A percentile compares a stretch with the other conserved stretches of the same genome.
phyloP scores from a whole-genome alignment of 805 yeast species.

The Wickerhamomyces chaumierensis region DNA sequence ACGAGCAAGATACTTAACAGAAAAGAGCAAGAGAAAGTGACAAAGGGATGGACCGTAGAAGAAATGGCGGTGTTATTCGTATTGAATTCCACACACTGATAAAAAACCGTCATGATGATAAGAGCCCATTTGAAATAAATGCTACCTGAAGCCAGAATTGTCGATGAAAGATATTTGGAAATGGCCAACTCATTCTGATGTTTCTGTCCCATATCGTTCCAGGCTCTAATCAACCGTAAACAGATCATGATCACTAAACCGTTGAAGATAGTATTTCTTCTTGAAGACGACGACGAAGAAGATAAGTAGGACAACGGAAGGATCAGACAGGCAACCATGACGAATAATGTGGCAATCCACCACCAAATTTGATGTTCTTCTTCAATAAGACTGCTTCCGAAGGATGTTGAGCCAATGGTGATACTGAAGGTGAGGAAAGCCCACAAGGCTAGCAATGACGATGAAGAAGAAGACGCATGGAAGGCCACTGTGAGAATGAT shows the following conservation, averaged over 20 bases:
- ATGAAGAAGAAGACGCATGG: not conserved
- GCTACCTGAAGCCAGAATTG: too few species aligned
- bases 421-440: constrained; percentile 12
- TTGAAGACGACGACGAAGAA: too few species aligned
- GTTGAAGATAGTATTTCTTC: too few species aligned
- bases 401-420: constrained; percentile 42
- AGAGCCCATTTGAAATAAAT: constrained; percentile 35
- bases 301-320: too few species aligned
- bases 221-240: constrained; percentile 43
- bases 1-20: constrained; percentile 34
- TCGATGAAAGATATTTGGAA: too few species aligned
- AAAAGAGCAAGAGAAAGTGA: constrained; percentile 35
- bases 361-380: constrained; percentile 98
- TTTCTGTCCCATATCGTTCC: constrained; percentile 91
- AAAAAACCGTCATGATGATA: constrained; percentile 29
- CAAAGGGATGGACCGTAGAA: constrained; percentile 17
- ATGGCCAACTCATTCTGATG: too few species aligned
- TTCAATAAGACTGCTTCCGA: constrained; percentile 86
- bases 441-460: constrained; percentile 2
- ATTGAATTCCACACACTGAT: too few species aligned
- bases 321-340: constrained; percentile 7
- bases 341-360: constrained; percentile 35
- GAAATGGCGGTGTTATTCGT: too few species aligned
- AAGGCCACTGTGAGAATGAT: not conserved
- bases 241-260: too few species aligned